phyloP scores from a whole-genome alignment of 129 eudicot species.

The Helichrysum umbraculigerum region DNA sequence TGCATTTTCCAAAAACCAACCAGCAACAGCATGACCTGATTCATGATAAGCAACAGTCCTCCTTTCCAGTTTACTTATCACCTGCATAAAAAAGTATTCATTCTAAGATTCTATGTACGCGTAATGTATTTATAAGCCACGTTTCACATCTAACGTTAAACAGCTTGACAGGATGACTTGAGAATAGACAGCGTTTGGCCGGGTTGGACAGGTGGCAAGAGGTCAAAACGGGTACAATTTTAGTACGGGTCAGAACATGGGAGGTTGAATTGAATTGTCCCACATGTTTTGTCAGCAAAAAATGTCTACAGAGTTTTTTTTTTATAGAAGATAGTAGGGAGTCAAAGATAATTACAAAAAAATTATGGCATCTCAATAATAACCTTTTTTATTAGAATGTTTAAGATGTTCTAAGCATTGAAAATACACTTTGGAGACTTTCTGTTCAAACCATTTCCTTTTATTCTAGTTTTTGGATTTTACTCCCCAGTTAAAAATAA shows the following conservation, averaged over 20 bases:
- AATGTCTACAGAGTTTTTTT: no score
- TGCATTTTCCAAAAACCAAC: constrained; percentile 92
- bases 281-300: no score
- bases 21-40: constrained; percentile 90
- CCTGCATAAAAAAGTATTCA: constrained; percentile 39
- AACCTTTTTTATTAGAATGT: no score
- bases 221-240: no score
- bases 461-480: no score
- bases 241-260: background rate
- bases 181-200: no score
- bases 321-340: no score
- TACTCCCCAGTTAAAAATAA: background rate
- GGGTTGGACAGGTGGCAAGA: background rate
- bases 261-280: background rate
- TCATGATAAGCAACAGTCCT: no score
- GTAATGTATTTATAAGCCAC: background rate
- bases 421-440: no score
- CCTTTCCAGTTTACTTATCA: constrained; percentile 77
- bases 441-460: no score
- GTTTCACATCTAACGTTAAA: background rate
- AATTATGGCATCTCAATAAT: no score
- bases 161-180: background rate
- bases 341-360: background rate
- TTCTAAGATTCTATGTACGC: background rate
- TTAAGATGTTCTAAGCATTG: no score